These are phyloP conservation scores for Saccharum hybrid DNA, from an alignment of 202 grass and related monocot species.

Conservation along the genomic window DNA sequence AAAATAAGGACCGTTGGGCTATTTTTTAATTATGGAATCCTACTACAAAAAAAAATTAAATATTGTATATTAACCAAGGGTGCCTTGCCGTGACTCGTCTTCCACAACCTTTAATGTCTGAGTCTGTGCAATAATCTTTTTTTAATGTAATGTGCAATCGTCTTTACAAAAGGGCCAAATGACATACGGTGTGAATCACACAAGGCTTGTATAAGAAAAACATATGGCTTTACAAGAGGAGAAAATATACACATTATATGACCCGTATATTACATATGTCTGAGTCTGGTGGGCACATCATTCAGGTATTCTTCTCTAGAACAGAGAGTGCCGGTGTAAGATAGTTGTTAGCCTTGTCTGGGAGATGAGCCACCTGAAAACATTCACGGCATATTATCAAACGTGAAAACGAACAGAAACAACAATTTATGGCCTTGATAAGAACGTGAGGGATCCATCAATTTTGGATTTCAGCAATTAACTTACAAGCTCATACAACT, in stretches of 20 bases:
- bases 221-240: constrained; percentile 46
- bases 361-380: constrained; percentile 92
- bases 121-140: neutral
- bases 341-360: constrained; percentile 99
- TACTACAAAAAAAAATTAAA: too few relatives aligned
- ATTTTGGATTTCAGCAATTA: constrained; percentile 19
- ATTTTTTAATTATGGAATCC: too few relatives aligned
- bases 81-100: too few relatives aligned
- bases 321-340: constrained; percentile 90
- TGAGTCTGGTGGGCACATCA: constrained; percentile 1
- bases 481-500: constrained; percentile 95
- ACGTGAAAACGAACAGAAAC: constrained; percentile 32
- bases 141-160: neutral
- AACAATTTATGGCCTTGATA: constrained; percentile 9
- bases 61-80: too few relatives aligned
- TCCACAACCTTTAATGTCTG: neutral
- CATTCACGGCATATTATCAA: constrained; percentile 11
- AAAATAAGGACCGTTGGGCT: too few relatives aligned
- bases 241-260: constrained; percentile 48
- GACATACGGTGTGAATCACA: constrained; percentile 41
- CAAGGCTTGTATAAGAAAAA: constrained; percentile 42
- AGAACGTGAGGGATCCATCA: neutral
- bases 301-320: constrained; percentile 95
- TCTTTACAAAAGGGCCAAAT: constrained; percentile 42
- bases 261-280: constrained; percentile 34